These are phyloP conservation scores for Tulasnella sp. DNA, from an alignment of 768 basidiomycete genomes.

Conservation along the genomic window DNA sequence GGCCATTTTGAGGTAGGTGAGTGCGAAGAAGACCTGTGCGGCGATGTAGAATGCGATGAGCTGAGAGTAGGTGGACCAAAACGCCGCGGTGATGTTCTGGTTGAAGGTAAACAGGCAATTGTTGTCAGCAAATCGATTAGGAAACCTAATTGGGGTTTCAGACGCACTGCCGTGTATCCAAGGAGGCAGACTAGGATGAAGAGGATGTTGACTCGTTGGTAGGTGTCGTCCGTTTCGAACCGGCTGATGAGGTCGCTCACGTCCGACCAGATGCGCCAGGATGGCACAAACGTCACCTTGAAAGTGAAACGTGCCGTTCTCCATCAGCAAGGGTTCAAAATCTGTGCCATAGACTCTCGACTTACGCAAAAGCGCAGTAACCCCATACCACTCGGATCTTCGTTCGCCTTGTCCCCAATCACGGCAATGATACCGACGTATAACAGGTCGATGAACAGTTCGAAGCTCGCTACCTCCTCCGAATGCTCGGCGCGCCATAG, in stretches of 20 bases:
- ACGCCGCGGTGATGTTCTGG: constrained; percentile 7
- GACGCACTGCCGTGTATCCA: constrained; percentile 1
- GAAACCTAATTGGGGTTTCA: too few species aligned
- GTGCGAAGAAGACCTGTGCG: neutral
- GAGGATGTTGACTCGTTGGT: neutral
- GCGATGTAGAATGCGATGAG: constrained; percentile 8
- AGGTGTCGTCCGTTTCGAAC: neutral
- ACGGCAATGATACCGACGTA: constrained; percentile 14
- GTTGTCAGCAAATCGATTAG: too few species aligned
- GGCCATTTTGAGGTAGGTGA: neutral
- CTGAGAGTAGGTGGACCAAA: neutral
- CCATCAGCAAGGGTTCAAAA: neutral
- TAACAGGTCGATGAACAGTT: constrained; percentile 8
- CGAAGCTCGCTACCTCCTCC: neutral
- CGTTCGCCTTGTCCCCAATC: constrained; percentile 3
- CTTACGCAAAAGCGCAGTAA: constrained; percentile 6
- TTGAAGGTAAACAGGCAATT: too few species aligned
- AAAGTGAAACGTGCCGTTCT: neutral
- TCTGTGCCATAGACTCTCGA: neutral
- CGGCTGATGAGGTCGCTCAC: neutral
- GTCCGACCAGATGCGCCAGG: constrained; percentile 7
- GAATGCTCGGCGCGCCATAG: neutral
- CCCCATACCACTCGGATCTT: neutral
- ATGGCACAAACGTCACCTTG: constrained; percentile 7
- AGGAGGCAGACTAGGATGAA: constrained; percentile 11